Conservation (phyloP, 441 rosid species). For the Daphne laureola region DNA sequence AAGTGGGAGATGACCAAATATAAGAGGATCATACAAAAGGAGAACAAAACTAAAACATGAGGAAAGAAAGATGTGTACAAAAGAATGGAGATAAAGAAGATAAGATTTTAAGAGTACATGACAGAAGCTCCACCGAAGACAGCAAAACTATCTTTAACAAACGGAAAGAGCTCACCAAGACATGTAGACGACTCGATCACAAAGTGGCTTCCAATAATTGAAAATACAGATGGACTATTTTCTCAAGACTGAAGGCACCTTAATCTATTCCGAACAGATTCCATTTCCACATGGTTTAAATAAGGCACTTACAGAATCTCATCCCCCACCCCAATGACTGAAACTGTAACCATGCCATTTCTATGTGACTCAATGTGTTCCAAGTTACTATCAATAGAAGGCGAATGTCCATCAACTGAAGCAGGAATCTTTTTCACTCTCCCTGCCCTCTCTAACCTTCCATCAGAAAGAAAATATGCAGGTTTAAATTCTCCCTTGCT, state of each 20-base stretch:
- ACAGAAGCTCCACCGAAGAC: too few species aligned
- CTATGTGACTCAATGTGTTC: conserved; percentile 28
- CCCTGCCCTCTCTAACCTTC: conserved; percentile 95
- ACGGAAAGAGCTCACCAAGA: too few species aligned
- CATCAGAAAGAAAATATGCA: conserved; percentile 94
- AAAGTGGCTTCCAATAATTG: too few species aligned
- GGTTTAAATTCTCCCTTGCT: conserved; percentile 71
- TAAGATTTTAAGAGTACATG: too few species aligned
- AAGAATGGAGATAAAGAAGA: not conserved
- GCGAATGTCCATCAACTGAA: conserved; percentile 14
- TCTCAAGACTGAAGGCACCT: too few species aligned
- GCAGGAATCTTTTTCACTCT: conserved; percentile 58
- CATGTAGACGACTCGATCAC: too few species aligned
- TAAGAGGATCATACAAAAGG: too few species aligned
- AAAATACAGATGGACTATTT: too few species aligned
- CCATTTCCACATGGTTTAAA: conserved; percentile 11
- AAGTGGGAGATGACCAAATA: too few species aligned
- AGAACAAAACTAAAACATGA: not conserved
- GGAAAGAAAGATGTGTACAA: not conserved
- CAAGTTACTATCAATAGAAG: conserved; percentile 28
- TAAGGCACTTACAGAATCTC: conserved; percentile 91
- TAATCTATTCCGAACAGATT: not conserved
- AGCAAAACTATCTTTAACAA: too few species aligned
- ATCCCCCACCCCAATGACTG: conserved; percentile 84
- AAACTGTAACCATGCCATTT: conserved; percentile 48